Conservation (phyloP, 345 rosid genomes). For the Schrenkiella parvula region DNA sequence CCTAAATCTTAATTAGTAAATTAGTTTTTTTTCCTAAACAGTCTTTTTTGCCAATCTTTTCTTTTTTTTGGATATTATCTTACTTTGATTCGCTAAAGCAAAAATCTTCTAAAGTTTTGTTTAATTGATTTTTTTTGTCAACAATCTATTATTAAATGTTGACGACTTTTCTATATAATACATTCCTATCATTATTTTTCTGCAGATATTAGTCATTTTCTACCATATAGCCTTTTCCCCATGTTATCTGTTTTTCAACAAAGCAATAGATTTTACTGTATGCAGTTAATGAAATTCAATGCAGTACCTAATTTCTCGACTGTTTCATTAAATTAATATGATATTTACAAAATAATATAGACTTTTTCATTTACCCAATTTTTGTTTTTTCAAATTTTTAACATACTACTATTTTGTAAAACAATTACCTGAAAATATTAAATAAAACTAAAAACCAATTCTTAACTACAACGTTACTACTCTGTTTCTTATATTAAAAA, state of each 20-base stretch:
- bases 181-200: neutral
- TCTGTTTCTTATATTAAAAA: too few species aligned
- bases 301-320: neutral
- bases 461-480: too few species aligned
- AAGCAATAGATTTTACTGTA: conserved; percentile 13
- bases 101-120: neutral
- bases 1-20: neutral
- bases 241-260: conserved; percentile 14
- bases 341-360: neutral
- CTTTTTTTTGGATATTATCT: conserved; percentile 13
- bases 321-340: neutral
- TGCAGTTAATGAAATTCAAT: conserved; percentile 16
- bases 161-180: neutral
- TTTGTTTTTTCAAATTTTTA: too few species aligned
- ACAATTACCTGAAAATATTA: neutral
- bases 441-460: neutral
- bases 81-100: conserved; percentile 15
- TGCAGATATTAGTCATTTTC: conserved; percentile 22
- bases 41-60: conserved; percentile 21
- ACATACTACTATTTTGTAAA: too few species aligned
- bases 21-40: conserved; percentile 13
- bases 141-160: neutral
- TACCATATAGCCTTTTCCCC: conserved; percentile 4
- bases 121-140: neutral
- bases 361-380: too few species aligned